These are phyloP conservation scores for Sungouiella blattae DNA, from an alignment of 805 yeast genomes.

Conservation along the genomic window DNA sequence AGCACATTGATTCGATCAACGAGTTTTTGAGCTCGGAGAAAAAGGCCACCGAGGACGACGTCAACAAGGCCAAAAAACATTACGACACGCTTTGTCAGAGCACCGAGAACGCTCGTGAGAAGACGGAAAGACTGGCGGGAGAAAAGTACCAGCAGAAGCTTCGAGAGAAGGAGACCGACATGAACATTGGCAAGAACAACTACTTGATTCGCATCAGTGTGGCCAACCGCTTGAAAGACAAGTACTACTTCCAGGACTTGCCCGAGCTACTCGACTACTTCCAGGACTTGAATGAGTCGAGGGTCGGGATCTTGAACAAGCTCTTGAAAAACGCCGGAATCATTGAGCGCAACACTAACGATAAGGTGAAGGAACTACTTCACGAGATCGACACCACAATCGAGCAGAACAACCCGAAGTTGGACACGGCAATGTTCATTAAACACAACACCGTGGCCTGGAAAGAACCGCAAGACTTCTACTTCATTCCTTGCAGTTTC, in stretches of 20 bases:
- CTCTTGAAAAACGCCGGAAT: slow-evolving; percentile 59
- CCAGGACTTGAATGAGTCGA: slow-evolving; percentile 79
- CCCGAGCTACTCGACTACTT: slow-evolving; percentile 85
- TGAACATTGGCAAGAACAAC: slow-evolving; percentile 84
- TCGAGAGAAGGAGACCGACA: slow-evolving; percentile 64
- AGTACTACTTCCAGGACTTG: slow-evolving; percentile 85
- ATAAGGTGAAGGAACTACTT: slow-evolving; percentile 47
- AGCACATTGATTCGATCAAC: slow-evolving; percentile 55
- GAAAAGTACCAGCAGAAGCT: slow-evolving; percentile 52
- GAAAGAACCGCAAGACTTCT: slow-evolving; percentile 84
- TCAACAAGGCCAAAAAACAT: slow-evolving; percentile 62
- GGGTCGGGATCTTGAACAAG: slow-evolving; percentile 68
- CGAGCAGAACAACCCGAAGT: slow-evolving; percentile 62
- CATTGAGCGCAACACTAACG: slow-evolving; percentile 51
- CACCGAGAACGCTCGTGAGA: slow-evolving; percentile 78
- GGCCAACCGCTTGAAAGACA: slow-evolving; percentile 89
- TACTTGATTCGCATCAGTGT: slow-evolving; percentile 77
- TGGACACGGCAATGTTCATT: slow-evolving; percentile 87
- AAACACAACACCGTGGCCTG: slow-evolving; percentile 76
- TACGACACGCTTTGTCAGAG: slow-evolving; percentile 78
- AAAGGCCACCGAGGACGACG: slow-evolving; percentile 51
- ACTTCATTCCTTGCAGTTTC: slow-evolving; percentile 81
- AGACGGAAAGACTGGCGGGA: slow-evolving; percentile 54
- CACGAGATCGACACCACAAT: slow-evolving; percentile 53
- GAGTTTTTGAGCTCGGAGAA: slow-evolving; percentile 50